Conservation (phyloP, 495 filamentous ascomycete genomes). For the Penicillium angulare region DNA sequence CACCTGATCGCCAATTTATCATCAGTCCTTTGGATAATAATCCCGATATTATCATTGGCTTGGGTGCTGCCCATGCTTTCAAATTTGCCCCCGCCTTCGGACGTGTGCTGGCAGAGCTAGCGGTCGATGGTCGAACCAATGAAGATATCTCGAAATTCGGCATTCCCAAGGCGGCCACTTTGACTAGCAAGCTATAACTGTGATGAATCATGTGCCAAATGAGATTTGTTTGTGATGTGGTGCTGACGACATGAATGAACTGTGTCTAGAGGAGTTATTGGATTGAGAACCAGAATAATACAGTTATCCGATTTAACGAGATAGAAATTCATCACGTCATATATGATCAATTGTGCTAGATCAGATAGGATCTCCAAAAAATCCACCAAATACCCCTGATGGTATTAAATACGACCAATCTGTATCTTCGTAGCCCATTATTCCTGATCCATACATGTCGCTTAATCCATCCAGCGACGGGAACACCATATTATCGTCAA, state of each 20-base stretch:
- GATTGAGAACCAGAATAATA: no score
- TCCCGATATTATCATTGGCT: constrained; percentile 24
- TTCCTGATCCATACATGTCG: background rate
- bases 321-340: no score
- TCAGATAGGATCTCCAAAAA: background rate
- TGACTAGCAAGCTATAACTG: constrained; percentile 4
- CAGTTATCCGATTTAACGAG: no score
- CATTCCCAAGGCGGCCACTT: constrained; percentile 2
- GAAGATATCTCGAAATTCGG: constrained; percentile 31
- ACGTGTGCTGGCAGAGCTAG: constrained; percentile 27
- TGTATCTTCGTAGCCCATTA: background rate
- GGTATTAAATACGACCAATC: constrained; percentile 1
- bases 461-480: background rate
- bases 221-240: background rate
- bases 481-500: background rate
- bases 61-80: constrained; percentile 32
- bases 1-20: constrained; percentile 27
- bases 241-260: no score
- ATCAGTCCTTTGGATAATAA: constrained; percentile 25
- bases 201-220: background rate
- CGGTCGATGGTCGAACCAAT: constrained; percentile 24
- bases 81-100: constrained; percentile 33
- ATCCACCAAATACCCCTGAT: background rate
- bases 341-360: no score
- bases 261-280: no score